Conservation (phyloP, 2,329 filamentous ascomycete species). For the Cephalotrichum gorgonifer region DNA sequence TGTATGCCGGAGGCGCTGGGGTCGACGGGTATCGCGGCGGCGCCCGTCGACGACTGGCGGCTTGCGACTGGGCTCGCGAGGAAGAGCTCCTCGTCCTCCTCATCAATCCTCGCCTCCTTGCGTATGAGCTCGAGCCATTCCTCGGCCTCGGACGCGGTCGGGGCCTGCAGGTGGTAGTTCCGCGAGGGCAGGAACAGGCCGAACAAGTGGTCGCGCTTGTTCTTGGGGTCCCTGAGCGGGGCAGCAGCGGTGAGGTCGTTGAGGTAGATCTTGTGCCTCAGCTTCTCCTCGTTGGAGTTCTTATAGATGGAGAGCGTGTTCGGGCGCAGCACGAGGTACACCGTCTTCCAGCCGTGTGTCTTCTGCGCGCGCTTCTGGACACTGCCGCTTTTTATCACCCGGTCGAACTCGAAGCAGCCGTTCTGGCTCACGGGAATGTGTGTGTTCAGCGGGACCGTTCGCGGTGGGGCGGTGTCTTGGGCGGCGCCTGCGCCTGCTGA, state of each 20-base stretch:
- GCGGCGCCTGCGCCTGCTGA: neutral
- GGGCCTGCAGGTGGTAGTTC: slow-evolving; percentile 83
- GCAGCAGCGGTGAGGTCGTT: slow-evolving; percentile 88
- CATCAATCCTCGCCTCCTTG: slow-evolving; percentile 69
- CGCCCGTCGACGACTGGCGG: slow-evolving; percentile 25
- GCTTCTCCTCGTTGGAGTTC: slow-evolving; percentile 77
- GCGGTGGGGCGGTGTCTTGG: neutral
- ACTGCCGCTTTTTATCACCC: slow-evolving; percentile 80
- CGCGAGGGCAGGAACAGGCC: slow-evolving; percentile 83
- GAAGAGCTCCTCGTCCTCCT: slow-evolving; percentile 78
- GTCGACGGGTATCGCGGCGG: slow-evolving; percentile 3
- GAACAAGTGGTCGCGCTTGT: slow-evolving; percentile 79
- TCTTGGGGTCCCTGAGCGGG: slow-evolving; percentile 78
- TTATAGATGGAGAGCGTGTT: slow-evolving; percentile 90
- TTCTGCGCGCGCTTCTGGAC: slow-evolving; percentile 84
- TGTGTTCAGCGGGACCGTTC: neutral
- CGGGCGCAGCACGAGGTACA: slow-evolving; percentile 81
- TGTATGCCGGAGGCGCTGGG: slow-evolving; percentile 12
- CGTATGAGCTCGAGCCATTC: slow-evolving; percentile 82
- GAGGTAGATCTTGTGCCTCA: slow-evolving; percentile 79
- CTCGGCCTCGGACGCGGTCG: slow-evolving; percentile 61
- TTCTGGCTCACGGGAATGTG: slow-evolving; percentile 83
- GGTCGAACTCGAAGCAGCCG: slow-evolving; percentile 92
- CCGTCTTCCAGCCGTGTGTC: slow-evolving; percentile 90
- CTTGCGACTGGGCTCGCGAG: slow-evolving; percentile 54